phyloP scores from a whole-genome alignment of 1,284 basidiomycete genomes.

The Pascua sp. region DNA sequence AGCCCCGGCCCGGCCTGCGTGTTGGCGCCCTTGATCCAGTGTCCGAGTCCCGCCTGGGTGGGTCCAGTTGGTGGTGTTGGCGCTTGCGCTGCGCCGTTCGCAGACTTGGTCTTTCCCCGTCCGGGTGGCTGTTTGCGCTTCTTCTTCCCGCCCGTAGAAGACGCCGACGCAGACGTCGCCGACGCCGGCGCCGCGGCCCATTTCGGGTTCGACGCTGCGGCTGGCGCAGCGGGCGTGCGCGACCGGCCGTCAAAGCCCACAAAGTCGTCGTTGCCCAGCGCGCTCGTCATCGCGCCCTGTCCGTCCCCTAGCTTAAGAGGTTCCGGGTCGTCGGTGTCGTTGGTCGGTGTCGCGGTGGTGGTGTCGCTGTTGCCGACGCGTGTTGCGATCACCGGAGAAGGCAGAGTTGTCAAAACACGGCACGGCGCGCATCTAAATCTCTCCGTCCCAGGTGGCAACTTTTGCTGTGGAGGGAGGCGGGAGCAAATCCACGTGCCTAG shows the following conservation, averaged over 20 bases:
- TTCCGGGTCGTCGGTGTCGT: no score
- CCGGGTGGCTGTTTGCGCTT: constrained; percentile 3
- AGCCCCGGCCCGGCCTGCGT: no score
- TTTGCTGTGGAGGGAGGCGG: background rate
- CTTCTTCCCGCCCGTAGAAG: background rate
- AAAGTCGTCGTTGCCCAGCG: constrained; percentile 13
- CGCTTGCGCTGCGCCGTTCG: no score
- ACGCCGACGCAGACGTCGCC: no score
- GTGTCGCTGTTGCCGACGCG: background rate
- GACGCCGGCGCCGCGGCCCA: no score
- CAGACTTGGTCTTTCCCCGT: background rate
- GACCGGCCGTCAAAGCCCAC: constrained; percentile 12
- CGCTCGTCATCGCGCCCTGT: no score
- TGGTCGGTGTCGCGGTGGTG: background rate
- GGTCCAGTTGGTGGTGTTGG: no score
- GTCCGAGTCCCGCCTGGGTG: no score
- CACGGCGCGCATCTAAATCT: background rate
- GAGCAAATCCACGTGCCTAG: no score
- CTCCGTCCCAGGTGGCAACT: background rate
- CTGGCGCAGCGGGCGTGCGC: background rate
- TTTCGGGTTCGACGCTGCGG: background rate
- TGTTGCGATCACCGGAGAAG: background rate
- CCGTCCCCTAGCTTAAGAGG: no score
- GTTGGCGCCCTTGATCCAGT: no score
- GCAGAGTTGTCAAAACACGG: background rate